Evolutionary conservation across 176 grass and related monocot genomes (phyloP), one percentile per base, ranked within the genome.

Genomic region (Metroxylon sagu): DNA sequence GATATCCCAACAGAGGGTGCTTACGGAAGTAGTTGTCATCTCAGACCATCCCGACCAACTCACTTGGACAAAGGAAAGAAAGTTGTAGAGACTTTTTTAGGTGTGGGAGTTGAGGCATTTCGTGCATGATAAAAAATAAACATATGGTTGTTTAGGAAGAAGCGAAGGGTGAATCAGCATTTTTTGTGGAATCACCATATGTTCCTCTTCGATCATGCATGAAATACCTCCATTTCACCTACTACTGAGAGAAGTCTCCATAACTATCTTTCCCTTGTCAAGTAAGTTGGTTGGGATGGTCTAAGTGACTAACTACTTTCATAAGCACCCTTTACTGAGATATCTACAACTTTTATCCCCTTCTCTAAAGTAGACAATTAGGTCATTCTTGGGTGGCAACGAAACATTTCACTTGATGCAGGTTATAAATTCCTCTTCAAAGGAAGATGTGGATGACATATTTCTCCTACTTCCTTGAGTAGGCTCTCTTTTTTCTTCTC

Each of bases 401-500:
- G 19, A 17, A 29, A 56, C 10, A 15, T 26, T 35, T 61, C 64
- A 53, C 25, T 5, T n/a, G 25, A 53, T 53, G 64, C 25, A 63
- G 48, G 51, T 50, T 48, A 71, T 28, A 10, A 52, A 39, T 27
- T 69, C 19, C 25, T 49, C 57, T 74, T 80, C 15, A 49, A 50
- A 62, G 19, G 30, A 83, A 74, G 70, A 18, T 71, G 65, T 14
- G 53, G 56, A 43, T 70, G 54, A 64, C 31, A 48, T 52, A 57
- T 25, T 51, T 29, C 68, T 43, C 72, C 52, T 5, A 26, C 29
- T 61, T 67, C 50, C 56, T 35, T 76, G 16, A 66, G 18, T 12
- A 72, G 30, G 18, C 25, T 17, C 19, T 69, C 59, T 53, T 76
- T 79, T 54, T 79, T 78, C 48, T 54, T 56, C 54, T 54, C 79